Percentiles rank a stretch among this genome's conserved stretches.
Evolutionary conservation across 257 asterid species (phyloP).

Genomic region (Avicennia marina): DNA sequence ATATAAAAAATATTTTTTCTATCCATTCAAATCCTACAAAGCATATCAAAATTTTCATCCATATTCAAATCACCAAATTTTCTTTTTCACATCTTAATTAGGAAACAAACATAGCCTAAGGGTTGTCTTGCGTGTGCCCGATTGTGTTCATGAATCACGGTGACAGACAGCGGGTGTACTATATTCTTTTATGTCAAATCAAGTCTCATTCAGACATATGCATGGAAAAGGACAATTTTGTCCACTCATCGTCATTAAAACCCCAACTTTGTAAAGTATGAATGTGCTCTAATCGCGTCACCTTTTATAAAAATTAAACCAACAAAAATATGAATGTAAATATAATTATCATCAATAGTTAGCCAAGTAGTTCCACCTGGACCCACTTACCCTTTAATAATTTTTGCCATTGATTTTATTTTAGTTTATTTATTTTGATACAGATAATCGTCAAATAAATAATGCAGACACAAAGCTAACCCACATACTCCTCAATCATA

Average conservation of each 20-base stretch:
- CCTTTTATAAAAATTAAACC: conserved; percentile 10
- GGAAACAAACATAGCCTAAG: too few relatives aligned
- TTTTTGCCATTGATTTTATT: conserved; percentile 11
- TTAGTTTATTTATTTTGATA: too few relatives aligned
- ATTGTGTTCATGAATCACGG: too few relatives aligned
- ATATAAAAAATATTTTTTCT: too few relatives aligned
- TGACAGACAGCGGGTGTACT: too few relatives aligned
- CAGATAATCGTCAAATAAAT: conserved; percentile 25
- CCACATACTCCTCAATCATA: conserved; percentile 35
- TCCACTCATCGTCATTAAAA: conserved; percentile 8
- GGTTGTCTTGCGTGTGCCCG: too few relatives aligned
- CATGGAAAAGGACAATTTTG: conserved; percentile 26
- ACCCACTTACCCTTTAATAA: conserved; percentile 26
- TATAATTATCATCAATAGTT: conserved; percentile 14
- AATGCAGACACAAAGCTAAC: conserved; percentile 26
- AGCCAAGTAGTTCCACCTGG: conserved; percentile 42
- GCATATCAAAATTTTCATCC: too few relatives aligned
- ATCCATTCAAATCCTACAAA: too few relatives aligned
- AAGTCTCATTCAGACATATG: too few relatives aligned
- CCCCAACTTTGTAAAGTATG: not conserved
- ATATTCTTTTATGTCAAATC: too few relatives aligned
- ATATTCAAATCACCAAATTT: too few relatives aligned
- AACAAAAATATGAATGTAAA: not conserved
- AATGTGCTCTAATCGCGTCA: conserved; percentile 30
- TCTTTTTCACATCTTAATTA: too few relatives aligned